These are phyloP conservation scores for Xylariaceae sp. DNA, from an alignment of 2,329 filamentous ascomycete genomes.

Conservation along the genomic window DNA sequence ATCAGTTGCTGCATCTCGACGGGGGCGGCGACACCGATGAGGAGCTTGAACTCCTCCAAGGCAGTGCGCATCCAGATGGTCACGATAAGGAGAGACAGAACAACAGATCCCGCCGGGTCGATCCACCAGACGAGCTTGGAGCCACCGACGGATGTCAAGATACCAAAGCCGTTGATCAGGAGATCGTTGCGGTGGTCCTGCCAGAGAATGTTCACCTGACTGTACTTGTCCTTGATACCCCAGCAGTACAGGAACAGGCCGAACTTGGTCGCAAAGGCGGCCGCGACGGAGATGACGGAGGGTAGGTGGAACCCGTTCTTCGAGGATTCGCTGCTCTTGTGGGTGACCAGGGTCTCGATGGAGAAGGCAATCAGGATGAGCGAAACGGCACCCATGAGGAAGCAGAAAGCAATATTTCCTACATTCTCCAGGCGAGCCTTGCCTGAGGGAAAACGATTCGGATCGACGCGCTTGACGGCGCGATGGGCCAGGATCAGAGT, in stretches of 20 bases:
- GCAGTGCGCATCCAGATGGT: conserved; percentile 79
- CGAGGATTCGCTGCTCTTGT: conserved; percentile 37
- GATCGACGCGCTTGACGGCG: conserved; percentile 81
- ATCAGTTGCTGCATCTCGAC: conserved; percentile 87
- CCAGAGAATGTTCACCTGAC: conserved; percentile 87
- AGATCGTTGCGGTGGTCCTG: conserved; percentile 96
- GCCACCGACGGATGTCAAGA: conserved; percentile 86
- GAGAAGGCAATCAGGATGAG: conserved; percentile 90
- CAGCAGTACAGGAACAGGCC: conserved; percentile 86
- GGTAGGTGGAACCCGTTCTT: conserved; percentile 70
- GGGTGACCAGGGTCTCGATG: conserved; percentile 59
- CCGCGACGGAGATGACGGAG: conserved; percentile 75
- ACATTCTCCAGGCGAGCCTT: conserved; percentile 93
- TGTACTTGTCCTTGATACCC: conserved; percentile 84
- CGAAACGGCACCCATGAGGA: conserved; percentile 89
- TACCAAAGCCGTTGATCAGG: conserved; percentile 91
- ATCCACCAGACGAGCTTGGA: conserved; percentile 90
- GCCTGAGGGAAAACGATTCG: conserved; percentile 79
- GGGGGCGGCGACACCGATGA: conserved; percentile 84
- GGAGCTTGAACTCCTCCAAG: conserved; percentile 80
- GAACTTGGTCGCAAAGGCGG: conserved; percentile 83
- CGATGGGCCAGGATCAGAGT: conserved; percentile 82
- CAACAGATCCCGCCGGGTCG: conserved; percentile 84
- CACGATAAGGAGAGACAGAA: conserved; percentile 74
- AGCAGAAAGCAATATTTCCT: conserved; percentile 94